These are phyloP conservation scores for Lithocarpus polystachyus DNA, from an alignment of 306 rosid genomes.

Conservation along the genomic window DNA sequence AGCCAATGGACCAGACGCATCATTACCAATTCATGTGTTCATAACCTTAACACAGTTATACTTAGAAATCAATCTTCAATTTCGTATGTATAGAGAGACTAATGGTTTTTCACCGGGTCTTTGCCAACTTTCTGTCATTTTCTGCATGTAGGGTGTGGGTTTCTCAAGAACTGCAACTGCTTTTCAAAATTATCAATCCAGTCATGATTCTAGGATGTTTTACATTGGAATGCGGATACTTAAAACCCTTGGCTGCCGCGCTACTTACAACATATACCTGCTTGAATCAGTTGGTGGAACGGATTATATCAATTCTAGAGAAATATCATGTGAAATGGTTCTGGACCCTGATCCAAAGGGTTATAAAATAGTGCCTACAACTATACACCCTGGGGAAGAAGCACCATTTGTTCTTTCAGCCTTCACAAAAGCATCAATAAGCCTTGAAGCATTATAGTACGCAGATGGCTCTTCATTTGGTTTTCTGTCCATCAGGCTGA, in stretches of 20 bases:
- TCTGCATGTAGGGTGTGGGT: slow-evolving; percentile 79
- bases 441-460: slow-evolving; percentile 75
- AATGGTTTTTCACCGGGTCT: slow-evolving; percentile 3
- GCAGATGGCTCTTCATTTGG: slow-evolving; percentile 25
- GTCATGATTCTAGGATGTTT: slow-evolving; percentile 95
- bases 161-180: slow-evolving; percentile 96
- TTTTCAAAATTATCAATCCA: slow-evolving; percentile 91
- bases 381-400: slow-evolving; percentile 99
- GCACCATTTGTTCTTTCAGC: slow-evolving; percentile 98
- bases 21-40: slow-evolving; percentile 86
- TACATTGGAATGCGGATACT: slow-evolving; percentile 98
- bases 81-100: not conserved
- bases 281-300: slow-evolving; percentile 98
- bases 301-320: slow-evolving; percentile 92
- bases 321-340: slow-evolving; percentile 99
- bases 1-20: slow-evolving; percentile 93
- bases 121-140: slow-evolving; percentile 3
- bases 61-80: slow-evolving; percentile 1
- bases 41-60: slow-evolving; percentile 93
- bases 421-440: slow-evolving; percentile 92
- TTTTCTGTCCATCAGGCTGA: slow-evolving; percentile 23
- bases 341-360: slow-evolving; percentile 98
- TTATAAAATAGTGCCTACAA: slow-evolving; percentile 94
- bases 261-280: slow-evolving; percentile 86
- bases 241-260: slow-evolving; percentile 95